A percentile compares a stretch with the other conserved stretches of the same genome.
phyloP scores from a whole-genome alignment of 2,329 filamentous ascomycete genomes.

The Knufia fluminis region DNA sequence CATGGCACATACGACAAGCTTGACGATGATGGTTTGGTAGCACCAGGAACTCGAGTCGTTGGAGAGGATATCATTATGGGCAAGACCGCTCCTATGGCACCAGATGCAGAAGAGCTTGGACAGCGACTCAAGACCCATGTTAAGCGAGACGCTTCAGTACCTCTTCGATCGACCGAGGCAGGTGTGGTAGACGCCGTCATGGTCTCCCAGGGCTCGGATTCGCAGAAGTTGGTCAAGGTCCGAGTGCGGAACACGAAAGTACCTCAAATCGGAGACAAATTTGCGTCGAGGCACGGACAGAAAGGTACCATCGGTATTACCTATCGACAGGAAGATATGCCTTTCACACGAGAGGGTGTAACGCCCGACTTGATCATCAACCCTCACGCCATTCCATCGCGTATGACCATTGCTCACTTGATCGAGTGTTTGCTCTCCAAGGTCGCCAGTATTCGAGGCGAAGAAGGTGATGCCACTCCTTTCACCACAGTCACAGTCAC shows the following conservation, averaged over 20 bases:
- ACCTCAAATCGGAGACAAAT: conserved; percentile 98
- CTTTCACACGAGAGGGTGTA: conserved; percentile 84
- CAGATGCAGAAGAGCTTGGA: conserved; percentile 86
- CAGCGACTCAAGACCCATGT: conserved; percentile 83
- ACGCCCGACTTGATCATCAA: conserved; percentile 97
- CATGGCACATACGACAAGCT: conserved; percentile 89
- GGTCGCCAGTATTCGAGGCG: conserved; percentile 83
- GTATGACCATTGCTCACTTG: conserved; percentile 99
- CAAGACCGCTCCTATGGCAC: conserved; percentile 90
- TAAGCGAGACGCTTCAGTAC: conserved; percentile 92
- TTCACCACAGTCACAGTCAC: conserved; percentile 98
- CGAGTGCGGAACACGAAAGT: conserved; percentile 95
- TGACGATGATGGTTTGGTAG: conserved; percentile 90
- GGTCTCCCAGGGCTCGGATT: conserved; percentile 88
- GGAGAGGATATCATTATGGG: conserved; percentile 99
- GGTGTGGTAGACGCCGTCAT: conserved; percentile 93
- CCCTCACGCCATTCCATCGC: conserved; percentile 96
- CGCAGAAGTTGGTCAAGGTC: conserved; percentile 92
- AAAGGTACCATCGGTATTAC: conserved; percentile 99
- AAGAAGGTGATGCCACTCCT: conserved; percentile 93
- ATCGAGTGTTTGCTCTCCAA: conserved; percentile 98
- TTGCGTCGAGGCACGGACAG: conserved; percentile 96
- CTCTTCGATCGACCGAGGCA: conserved; percentile 87
- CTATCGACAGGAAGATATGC: conserved; percentile 97
- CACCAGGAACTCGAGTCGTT: conserved; percentile 85